phyloP scores from a whole-genome alignment of 2,329 filamentous ascomycete species.

The Stromatinia cepivora region DNA sequence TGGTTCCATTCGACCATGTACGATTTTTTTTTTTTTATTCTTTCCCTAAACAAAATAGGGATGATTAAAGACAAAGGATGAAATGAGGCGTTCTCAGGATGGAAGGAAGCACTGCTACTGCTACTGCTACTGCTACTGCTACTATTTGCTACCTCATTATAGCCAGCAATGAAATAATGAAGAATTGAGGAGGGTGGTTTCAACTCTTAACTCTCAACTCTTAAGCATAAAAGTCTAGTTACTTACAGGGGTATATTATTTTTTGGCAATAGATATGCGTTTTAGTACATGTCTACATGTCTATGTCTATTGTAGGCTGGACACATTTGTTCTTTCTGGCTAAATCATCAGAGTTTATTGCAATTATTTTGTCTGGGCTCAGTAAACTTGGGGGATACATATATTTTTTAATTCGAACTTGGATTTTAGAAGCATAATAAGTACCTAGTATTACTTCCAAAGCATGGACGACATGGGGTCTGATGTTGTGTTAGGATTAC shows the following conservation, averaged over 20 bases:
- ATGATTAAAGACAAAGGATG: neutral
- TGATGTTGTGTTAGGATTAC: no score
- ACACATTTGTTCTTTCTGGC: neutral
- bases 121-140: no score
- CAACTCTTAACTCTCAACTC: neutral
- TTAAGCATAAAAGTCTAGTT: neutral
- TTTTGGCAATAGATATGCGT: neutral
- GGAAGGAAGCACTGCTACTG: neutral
- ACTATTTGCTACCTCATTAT: neutral
- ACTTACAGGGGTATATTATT: neutral
- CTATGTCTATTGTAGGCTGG: neutral
- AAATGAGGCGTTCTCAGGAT: constrained; percentile 4
- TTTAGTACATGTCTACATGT: neutral
- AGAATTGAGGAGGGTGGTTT: neutral
- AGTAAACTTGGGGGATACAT: neutral
- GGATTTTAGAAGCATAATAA: neutral
- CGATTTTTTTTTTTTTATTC: neutral
- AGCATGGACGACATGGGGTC: no score
- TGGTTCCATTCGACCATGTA: neutral
- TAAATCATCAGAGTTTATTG: neutral
- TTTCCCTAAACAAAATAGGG: neutral
- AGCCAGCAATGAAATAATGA: constrained; percentile 7
- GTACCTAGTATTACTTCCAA: neutral
- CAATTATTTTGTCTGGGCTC: no score
- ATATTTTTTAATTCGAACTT: neutral